A percentile compares a stretch with the other conserved stretches of the same genome.
Evolutionary conservation across 176 grass and related monocot species (phyloP).

Genomic region (Oryza rufipogon): DNA sequence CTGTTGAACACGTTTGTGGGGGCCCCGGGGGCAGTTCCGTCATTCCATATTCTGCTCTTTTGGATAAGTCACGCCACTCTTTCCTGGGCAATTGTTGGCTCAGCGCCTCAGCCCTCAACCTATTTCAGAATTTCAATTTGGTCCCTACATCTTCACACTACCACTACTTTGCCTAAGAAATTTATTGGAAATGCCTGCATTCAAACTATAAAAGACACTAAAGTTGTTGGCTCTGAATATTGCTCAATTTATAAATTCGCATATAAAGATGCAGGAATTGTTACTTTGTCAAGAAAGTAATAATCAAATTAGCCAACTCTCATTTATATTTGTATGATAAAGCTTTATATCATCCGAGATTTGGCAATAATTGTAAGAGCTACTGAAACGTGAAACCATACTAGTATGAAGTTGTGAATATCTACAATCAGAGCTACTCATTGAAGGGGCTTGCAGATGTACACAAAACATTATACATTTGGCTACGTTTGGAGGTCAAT

Average conservation of each 20-base stretch:
- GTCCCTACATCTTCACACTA: background rate
- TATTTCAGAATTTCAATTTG: background rate
- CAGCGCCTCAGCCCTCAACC: background rate
- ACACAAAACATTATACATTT: background rate
- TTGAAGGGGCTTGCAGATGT: background rate
- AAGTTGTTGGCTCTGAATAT: too few species aligned
- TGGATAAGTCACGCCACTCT: constrained; percentile 1
- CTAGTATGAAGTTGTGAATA: background rate
- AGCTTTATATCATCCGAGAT: too few species aligned
- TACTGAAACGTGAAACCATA: background rate
- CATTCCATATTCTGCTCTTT: constrained; percentile 12
- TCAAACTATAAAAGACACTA: too few species aligned
- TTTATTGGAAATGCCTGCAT: too few species aligned
- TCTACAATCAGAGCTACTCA: background rate
- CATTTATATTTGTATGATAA: background rate
- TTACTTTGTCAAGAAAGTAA: too few species aligned
- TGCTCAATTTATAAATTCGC: too few species aligned
- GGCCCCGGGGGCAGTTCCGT: background rate
- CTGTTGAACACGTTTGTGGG: background rate
- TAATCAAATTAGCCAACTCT: background rate
- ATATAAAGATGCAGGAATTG: too few species aligned
- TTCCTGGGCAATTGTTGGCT: background rate
- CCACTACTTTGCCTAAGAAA: too few species aligned
- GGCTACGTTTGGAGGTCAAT: background rate
- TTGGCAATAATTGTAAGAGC: background rate